Conservation (phyloP, 2,329 filamentous ascomycete species). For the Aspergillus brunneoviolaceus region DNA sequence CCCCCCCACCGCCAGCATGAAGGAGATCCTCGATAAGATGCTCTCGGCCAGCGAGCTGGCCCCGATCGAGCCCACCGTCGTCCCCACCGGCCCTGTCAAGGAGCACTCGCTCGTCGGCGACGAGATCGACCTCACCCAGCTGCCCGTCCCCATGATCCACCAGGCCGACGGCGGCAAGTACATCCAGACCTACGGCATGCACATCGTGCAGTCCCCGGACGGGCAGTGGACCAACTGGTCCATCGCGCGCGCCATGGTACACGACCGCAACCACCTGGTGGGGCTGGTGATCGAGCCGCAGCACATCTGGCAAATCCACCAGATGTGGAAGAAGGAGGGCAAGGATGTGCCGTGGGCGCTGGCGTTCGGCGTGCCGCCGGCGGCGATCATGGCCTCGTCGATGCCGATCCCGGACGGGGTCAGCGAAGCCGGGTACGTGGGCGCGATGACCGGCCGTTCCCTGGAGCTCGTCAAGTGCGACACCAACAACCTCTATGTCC, state of each 20-base stretch:
- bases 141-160: constrained; percentile 48
- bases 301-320: constrained; percentile 48
- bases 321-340: constrained; percentile 49
- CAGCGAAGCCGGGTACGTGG: constrained; percentile 51
- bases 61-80: constrained; percentile 34
- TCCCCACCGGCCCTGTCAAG: constrained; percentile 46
- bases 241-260: constrained; percentile 47
- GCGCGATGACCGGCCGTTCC: constrained; percentile 16
- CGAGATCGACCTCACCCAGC: constrained; percentile 44
- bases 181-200: constrained; percentile 53
- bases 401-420: constrained; percentile 53
- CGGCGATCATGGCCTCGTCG: constrained; percentile 49
- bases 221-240: constrained; percentile 48
- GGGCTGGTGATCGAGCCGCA: constrained; percentile 48
- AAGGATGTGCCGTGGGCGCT: constrained; percentile 51
- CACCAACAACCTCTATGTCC: constrained; percentile 21
- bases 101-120: constrained; percentile 40
- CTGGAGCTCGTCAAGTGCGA: constrained; percentile 18
- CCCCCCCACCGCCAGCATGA: constrained; percentile 37
- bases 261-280: constrained; percentile 43
- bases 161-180: constrained; percentile 51
- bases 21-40: constrained; percentile 47
- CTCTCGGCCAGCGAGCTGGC: constrained; percentile 32
- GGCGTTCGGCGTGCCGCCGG: constrained; percentile 51
- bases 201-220: constrained; percentile 48